A percentile compares a stretch with the other conserved stretches of the same genome.
Conservation (phyloP, 2,329 filamentous ascomycete species). For the Claviceps capensis region DNA sequence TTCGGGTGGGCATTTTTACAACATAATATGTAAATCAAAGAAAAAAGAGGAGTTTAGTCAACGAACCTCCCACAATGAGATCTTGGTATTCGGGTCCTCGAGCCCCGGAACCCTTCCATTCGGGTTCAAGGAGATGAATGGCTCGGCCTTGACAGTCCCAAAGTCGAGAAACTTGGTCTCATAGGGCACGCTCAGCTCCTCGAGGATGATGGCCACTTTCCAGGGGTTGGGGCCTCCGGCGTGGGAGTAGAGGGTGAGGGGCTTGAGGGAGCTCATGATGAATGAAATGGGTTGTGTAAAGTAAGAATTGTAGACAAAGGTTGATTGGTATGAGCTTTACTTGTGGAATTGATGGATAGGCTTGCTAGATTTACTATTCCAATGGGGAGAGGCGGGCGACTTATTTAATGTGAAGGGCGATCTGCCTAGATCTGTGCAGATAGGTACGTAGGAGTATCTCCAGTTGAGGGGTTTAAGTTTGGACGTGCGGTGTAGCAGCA, state of each 20-base stretch:
- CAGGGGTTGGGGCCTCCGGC: conserved; percentile 7
- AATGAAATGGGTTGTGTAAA: not conserved
- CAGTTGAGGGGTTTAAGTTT: too few relatives aligned
- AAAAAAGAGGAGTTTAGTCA: not conserved
- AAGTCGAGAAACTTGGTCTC: conserved; percentile 8
- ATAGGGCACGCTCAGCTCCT: conserved; percentile 14
- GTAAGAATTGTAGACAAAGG: not conserved
- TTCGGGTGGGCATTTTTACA: not conserved
- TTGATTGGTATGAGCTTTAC: not conserved
- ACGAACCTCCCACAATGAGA: conserved; percentile 11
- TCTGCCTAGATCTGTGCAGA: too few relatives aligned
- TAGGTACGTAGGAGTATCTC: too few relatives aligned
- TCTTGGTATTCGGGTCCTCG: conserved; percentile 11
- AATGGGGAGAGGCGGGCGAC: too few relatives aligned
- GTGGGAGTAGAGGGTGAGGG: conserved; percentile 3
- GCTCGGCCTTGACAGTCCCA: conserved; percentile 11
- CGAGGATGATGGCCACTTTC: conserved; percentile 12
- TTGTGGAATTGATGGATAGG: not conserved
- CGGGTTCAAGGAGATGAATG: conserved; percentile 12
- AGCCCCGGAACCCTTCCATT: conserved; percentile 11
- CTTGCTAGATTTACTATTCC: too few relatives aligned
- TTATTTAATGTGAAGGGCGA: too few relatives aligned
- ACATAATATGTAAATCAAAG: too few relatives aligned
- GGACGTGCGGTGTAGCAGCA: too few relatives aligned
- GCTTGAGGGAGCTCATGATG: conserved; percentile 2